Percentiles rank a stretch among this genome's conserved stretches.
phyloP scores from a whole-genome alignment of 2,329 filamentous ascomycete species.

The Diaporthe sp. region DNA sequence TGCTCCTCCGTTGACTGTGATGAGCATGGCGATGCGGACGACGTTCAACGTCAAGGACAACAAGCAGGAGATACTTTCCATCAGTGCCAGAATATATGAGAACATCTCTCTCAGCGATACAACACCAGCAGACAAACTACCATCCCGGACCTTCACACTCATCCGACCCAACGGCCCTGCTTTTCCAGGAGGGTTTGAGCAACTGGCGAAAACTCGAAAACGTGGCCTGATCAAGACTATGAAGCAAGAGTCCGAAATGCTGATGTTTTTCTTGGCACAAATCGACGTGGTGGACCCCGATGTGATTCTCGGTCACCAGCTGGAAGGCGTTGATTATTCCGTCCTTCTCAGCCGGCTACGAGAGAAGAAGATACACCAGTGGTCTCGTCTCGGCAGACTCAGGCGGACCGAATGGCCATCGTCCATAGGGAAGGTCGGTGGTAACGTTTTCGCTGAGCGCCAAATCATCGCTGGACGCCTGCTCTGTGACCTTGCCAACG shows the following conservation, averaged over 20 bases:
- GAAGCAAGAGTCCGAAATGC: slow-evolving; percentile 86
- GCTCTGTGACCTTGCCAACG: slow-evolving; percentile 94
- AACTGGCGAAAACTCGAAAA: slow-evolving; percentile 78
- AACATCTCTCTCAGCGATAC: slow-evolving; percentile 90
- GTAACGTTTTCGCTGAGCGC: slow-evolving; percentile 93
- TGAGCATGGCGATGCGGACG: slow-evolving; percentile 92
- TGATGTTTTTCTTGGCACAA: slow-evolving; percentile 91
- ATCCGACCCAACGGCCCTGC: slow-evolving; percentile 83
- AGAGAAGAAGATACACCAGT: slow-evolving; percentile 92
- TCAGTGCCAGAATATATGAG: slow-evolving; percentile 93
- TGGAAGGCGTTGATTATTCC: slow-evolving; percentile 98
- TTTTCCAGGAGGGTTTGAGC: slow-evolving; percentile 91
- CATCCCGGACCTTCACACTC: slow-evolving; percentile 91
- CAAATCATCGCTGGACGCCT: slow-evolving; percentile 90
- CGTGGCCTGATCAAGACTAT: slow-evolving; percentile 84
- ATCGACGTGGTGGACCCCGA: slow-evolving; percentile 92
- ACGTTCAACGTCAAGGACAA: slow-evolving; percentile 92
- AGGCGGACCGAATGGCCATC: slow-evolving; percentile 89
- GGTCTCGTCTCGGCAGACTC: slow-evolving; percentile 92
- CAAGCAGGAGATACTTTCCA: slow-evolving; percentile 94
- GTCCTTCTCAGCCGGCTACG: slow-evolving; percentile 88
- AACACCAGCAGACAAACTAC: slow-evolving; percentile 88
- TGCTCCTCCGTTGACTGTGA: slow-evolving; percentile 89
- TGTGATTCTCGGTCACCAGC: slow-evolving; percentile 91
- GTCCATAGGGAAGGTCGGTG: slow-evolving; percentile 86